Percentiles rank a stretch among this genome's conserved stretches.
phyloP scores from a whole-genome alignment of 2,329 filamentous ascomycete species.

The Talaromyces sp. region DNA sequence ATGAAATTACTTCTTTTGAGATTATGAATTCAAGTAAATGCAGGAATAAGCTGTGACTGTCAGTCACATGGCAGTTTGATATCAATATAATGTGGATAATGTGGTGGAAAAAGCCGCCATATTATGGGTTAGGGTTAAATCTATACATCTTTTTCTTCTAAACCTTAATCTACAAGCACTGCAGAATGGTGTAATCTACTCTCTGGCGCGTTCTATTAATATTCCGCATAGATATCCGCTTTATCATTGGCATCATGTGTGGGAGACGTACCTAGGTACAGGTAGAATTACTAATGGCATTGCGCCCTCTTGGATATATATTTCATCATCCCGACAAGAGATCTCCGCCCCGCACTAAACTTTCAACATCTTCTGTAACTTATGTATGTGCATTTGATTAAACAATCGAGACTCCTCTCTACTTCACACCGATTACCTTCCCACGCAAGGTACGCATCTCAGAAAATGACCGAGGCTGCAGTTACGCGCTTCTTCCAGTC shows the following conservation, averaged over 20 bases:
- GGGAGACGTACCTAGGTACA: no score
- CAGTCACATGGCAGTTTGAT: not conserved
- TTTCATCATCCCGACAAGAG: not conserved
- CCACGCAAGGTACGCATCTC: not conserved
- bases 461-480: conserved; percentile 40
- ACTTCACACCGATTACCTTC: no score
- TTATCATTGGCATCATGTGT: not conserved
- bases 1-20: no score
- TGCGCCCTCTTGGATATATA: not conserved
- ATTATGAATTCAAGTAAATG: no score
- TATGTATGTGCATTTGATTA: not conserved
- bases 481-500: conserved; percentile 77
- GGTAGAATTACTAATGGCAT: not conserved
- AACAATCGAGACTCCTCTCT: not conserved
- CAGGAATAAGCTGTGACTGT: no score
- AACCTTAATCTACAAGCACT: not conserved
- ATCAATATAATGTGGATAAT: not conserved
- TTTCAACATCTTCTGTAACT: not conserved
- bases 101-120: not conserved
- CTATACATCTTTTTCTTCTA: no score
- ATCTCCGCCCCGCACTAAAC: not conserved
- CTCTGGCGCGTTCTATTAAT: not conserved
- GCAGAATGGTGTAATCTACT: not conserved
- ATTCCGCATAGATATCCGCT: not conserved
- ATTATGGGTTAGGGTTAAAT: not conserved